Evolutionary conservation across 306 rosid species (phyloP), one percentile per base, ranked within the genome.

Genomic region (Trifolium subterraneum): DNA sequence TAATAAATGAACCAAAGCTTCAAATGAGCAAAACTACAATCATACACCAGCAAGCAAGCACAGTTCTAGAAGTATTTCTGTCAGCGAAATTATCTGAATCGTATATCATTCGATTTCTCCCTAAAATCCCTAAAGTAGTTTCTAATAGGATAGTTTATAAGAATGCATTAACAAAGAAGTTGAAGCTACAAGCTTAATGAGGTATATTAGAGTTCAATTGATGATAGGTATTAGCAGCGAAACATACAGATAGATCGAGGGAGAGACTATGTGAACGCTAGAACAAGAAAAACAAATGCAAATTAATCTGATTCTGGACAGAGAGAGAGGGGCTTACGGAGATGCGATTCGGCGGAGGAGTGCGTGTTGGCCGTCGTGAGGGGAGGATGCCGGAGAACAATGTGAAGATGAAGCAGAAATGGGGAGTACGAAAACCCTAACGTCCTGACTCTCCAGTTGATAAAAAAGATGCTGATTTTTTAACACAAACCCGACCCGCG

Each of bases 391-490:
- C 16, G 70, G 48, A 10, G 27, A 10, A 14, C 48, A 9, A 27
- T 25, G 25, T 8, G 70, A 18, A 38, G 16, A 64, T 38, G 50
- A 11, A n/a, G 35, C 35, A 6, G 35, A 31, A 31, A 31, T 31
- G 4, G 71, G 33, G 70, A 65, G 14, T 13, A n/a, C 10, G 13
- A 65, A 39, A 64, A 65, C 52, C 70, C 70, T 65, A 41, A 41
- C 51, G 11, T 35, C 25, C 33, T 19, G 7, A 41, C 16, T 11
- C 45, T 35, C 15, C 25, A n/a, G n/a, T n/a, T n/a, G n/a, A n/a
- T n/a, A n/a, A n/a, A n/a, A n/a, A n/a, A n/a, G n/a, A n/a, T n/a
- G n/a, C n/a, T n/a, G n/a, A n/a, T n/a, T n/a, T n/a, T n/a, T n/a
- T n/a, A n/a, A n/a, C n/a, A n/a, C n/a, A n/a, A n/a, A n/a, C n/a